Evolutionary conservation across 495 filamentous ascomycete genomes (phyloP).

Genomic region (Hyaloscypha bicolor): DNA sequence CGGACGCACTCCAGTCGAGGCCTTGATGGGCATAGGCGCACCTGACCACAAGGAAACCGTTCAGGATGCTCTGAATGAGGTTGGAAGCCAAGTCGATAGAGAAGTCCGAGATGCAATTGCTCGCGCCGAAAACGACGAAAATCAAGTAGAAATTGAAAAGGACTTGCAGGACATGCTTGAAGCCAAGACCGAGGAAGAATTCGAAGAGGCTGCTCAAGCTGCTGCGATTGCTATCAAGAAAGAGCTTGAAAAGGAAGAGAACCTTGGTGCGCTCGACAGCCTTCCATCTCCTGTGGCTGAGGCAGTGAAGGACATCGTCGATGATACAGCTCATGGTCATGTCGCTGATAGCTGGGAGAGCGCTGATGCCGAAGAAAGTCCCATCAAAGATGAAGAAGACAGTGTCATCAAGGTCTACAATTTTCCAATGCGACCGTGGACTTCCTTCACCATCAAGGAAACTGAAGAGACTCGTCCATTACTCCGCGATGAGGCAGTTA

Average conservation of each 20-base stretch:
- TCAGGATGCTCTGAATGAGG: conserved; percentile 66
- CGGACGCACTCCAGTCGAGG: conserved; percentile 38
- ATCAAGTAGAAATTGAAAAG: conserved; percentile 48
- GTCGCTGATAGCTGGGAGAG: conserved; percentile 81
- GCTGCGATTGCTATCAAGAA: conserved; percentile 55
- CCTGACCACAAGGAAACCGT: conserved; percentile 61
- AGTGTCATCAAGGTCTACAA: conserved; percentile 79
- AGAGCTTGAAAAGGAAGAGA: conserved; percentile 59
- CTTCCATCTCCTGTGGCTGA: conserved; percentile 56
- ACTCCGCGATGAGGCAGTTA: conserved; percentile 63
- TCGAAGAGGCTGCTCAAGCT: conserved; percentile 43
- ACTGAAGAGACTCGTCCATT: conserved; percentile 43
- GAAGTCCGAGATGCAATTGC: conserved; percentile 68
- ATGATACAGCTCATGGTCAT: conserved; percentile 56
- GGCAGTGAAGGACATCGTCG: conserved; percentile 57
- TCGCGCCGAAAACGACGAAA: conserved; percentile 55
- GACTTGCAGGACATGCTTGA: conserved; percentile 45
- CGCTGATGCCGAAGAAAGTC: conserved; percentile 65
- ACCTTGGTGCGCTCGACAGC: conserved; percentile 47
- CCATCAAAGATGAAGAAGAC: conserved; percentile 66
- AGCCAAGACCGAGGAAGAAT: conserved; percentile 47
- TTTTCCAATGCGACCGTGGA: conserved; percentile 95
- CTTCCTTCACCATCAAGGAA: conserved; percentile 66
- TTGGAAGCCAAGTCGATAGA: conserved; percentile 67
- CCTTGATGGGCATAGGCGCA: conserved; percentile 39